phyloP scores from a whole-genome alignment of 1,139 yeast species.

The Debaryomyces udenii region DNA sequence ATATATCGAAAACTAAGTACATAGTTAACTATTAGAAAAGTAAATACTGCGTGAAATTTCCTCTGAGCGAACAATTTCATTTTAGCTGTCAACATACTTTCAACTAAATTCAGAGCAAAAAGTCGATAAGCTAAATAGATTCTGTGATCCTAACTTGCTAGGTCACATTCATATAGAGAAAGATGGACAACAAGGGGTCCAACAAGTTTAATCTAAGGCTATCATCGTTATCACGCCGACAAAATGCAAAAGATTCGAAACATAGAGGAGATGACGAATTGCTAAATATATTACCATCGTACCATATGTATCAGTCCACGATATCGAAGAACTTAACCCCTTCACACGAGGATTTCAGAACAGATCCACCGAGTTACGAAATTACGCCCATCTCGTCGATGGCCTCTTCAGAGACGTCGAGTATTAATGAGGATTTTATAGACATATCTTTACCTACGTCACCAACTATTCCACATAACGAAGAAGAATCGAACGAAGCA shows the following conservation, averaged over 20 bases:
- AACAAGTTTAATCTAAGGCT: conserved; percentile 23
- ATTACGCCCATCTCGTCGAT: conserved; percentile 26
- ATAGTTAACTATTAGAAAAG: neutral
- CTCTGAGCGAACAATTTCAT: too few relatives aligned
- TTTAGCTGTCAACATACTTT: too few relatives aligned
- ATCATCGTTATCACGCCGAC: conserved; percentile 16
- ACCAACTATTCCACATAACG: conserved; percentile 16
- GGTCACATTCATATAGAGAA: neutral
- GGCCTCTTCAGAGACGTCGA: conserved; percentile 15
- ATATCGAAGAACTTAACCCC: conserved; percentile 42
- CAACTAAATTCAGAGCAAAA: too few relatives aligned
- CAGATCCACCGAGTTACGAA: conserved; percentile 43
- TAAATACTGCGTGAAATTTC: too few relatives aligned
- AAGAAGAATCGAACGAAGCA: conserved; percentile 13
- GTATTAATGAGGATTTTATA: conserved; percentile 24
- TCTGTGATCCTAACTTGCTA: neutral
- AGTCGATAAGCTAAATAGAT: neutral
- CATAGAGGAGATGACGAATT: conserved; percentile 30
- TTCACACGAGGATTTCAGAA: conserved; percentile 32
- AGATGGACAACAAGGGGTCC: conserved; percentile 11
- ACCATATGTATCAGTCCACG: conserved; percentile 45
- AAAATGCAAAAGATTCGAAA: conserved; percentile 3
- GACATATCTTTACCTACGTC: conserved; percentile 23
- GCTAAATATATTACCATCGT: conserved; percentile 45
- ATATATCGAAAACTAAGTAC: conserved; percentile 25